Evolutionary conservation across 179 eudicot species (phyloP), one percentile per base, ranked within the genome.

Genomic region (Beta lomatogona): DNA sequence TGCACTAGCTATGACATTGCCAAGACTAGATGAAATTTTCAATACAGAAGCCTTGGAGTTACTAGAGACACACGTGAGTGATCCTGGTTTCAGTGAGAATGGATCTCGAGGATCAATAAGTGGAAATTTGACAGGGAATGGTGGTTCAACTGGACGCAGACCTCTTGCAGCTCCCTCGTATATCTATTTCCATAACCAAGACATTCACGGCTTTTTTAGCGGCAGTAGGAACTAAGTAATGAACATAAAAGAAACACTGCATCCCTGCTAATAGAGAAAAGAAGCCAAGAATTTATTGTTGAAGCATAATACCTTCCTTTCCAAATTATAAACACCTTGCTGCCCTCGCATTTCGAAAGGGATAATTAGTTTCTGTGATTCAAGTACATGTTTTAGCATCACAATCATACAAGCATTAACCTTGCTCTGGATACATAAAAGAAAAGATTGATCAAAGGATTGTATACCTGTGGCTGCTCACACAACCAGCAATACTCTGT

Each of bases 331-430:
- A 36, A 95, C 97, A 66, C 94, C 92, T 86, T 95, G 97, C 54
- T 79, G 85, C 21, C 98, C 98, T 75, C 98, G 89, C 98, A 95
- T 95, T 81, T 95, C 97, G 64, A 95, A 95, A 67, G 98, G 98
- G 58, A 95, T 82, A 46, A 92, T 57, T 74, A 95, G 79, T 85
- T 85, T 95, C 98, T 95, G 93, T 85, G 14, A 53, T 48, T 19
- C 53, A 52, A 80, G 48, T 61, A 77, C 71, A 53, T 57, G 50
- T 4, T 25, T 45, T 72, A 63, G 58, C n/a, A 48, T 53, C 59
- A n/a, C 41, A 18, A 76, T 46, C 54, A 63, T 68, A 21, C 57
- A 60, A 28, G 18, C 41, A 41, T 18, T 41, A 45, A 25, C 54
- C 28, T 21, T 13, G 28, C 28, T 57, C 60, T 71, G 58, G 36